phyloP scores from a whole-genome alignment of 2,329 filamentous ascomycete species.

The Aspergillus caelatus region DNA sequence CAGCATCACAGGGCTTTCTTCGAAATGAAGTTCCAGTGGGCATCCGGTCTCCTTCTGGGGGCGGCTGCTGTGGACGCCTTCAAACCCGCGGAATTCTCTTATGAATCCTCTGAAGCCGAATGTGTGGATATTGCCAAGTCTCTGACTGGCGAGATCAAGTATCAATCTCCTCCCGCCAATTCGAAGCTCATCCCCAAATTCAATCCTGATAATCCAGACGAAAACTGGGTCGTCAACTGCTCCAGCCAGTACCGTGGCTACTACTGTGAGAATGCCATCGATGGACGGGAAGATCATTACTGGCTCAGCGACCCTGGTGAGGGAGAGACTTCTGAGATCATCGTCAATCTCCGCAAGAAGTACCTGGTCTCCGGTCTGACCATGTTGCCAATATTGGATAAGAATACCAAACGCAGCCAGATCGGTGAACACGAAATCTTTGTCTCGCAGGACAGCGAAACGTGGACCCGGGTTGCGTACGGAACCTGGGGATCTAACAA shows the following conservation, averaged over 20 bases:
- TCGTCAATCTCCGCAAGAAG: constrained; percentile 16
- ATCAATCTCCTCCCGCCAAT: constrained; percentile 10
- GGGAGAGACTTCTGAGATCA: constrained; percentile 1
- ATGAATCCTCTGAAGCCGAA: constrained; percentile 14
- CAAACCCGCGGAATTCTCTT: constrained; percentile 17
- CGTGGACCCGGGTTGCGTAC: constrained; percentile 24
- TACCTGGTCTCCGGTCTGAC: constrained; percentile 20
- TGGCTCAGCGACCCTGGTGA: constrained; percentile 15
- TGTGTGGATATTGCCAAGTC: constrained; percentile 7
- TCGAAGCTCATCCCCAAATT: constrained; percentile 8
- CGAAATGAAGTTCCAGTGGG: constrained; percentile 17
- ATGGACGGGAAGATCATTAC: constrained; percentile 17
- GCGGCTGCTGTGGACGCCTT: constrained; percentile 20
- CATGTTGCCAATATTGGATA: constrained; percentile 18
- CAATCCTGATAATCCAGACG: neutral
- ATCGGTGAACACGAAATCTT: constrained; percentile 19
- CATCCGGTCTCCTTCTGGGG: constrained; percentile 13
- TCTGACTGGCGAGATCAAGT: constrained; percentile 1
- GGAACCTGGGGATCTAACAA: constrained; percentile 24
- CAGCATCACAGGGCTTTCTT: neutral
- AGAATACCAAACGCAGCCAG: constrained; percentile 8
- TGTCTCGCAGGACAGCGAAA: constrained; percentile 3
- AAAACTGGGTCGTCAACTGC: constrained; percentile 8
- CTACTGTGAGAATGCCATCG: constrained; percentile 17
- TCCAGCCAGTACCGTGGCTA: constrained; percentile 5